A percentile compares a stretch with the other conserved stretches of the same genome.
These are phyloP conservation scores for Ogataea pignaliae DNA, from an alignment of 805 yeast genomes.

Conservation along the genomic window DNA sequence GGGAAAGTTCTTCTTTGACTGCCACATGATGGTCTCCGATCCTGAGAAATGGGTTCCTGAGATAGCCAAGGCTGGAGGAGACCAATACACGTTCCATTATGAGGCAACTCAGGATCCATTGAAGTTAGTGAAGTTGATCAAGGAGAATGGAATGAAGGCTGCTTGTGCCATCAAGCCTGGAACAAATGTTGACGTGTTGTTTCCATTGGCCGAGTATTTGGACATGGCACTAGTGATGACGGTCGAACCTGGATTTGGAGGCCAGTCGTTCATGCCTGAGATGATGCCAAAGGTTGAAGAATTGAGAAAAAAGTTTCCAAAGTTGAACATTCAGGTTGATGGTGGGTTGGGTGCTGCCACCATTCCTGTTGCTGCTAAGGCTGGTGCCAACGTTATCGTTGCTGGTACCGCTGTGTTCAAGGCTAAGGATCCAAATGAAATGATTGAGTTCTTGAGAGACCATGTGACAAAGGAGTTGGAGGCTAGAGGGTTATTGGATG, in stretches of 20 bases:
- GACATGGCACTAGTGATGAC: slow-evolving; percentile 98
- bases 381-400: slow-evolving; percentile 97
- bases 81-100: slow-evolving; percentile 93
- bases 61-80: slow-evolving; percentile 92
- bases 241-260: slow-evolving; percentile 99
- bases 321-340: slow-evolving; percentile 89
- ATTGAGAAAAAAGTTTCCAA: slow-evolving; percentile 70
- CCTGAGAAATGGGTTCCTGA: slow-evolving; percentile 95
- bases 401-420: slow-evolving; percentile 95
- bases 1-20: slow-evolving; percentile 60
- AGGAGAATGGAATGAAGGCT: slow-evolving; percentile 78
- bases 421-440: slow-evolving; percentile 71
- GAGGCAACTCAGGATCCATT: slow-evolving; percentile 84
- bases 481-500: slow-evolving; percentile 39
- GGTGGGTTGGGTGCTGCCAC: slow-evolving; percentile 94
- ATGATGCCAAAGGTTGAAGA: slow-evolving; percentile 95
- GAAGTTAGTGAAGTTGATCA: slow-evolving; percentile 71
- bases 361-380: slow-evolving; percentile 81
- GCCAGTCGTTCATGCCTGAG: slow-evolving; percentile 90
- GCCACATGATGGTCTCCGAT: slow-evolving; percentile 96
- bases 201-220: slow-evolving; percentile 67
- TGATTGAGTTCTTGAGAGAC: slow-evolving; percentile 61
- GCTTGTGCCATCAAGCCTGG: slow-evolving; percentile 95
- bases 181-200: slow-evolving; percentile 81
- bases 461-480: slow-evolving; percentile 51